These are phyloP conservation scores for Melanomma pulvis-pyrius DNA, from an alignment of 495 filamentous ascomycete species.

Conservation along the genomic window DNA sequence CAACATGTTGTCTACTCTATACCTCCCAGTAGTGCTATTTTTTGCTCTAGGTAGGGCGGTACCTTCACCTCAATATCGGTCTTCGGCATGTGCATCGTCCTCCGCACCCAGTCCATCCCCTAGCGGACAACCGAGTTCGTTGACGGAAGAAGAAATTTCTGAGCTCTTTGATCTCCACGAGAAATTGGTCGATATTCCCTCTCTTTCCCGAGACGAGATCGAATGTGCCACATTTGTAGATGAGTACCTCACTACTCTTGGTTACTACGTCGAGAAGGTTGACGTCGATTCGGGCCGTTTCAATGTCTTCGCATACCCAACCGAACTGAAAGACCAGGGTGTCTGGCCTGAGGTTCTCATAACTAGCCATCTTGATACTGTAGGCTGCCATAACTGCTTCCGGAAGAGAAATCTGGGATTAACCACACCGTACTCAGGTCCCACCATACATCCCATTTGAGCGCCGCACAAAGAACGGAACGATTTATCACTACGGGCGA, in stretches of 20 bases:
- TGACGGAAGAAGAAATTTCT: too few relatives aligned
- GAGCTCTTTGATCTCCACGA: slow-evolving; percentile 77
- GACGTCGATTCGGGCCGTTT: slow-evolving; percentile 53
- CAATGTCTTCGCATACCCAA: slow-evolving; percentile 80
- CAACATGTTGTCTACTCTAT: too few relatives aligned
- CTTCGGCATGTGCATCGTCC: too few relatives aligned
- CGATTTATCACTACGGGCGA: slow-evolving; percentile 66
- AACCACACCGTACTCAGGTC: too few relatives aligned
- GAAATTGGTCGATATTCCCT: slow-evolving; percentile 72
- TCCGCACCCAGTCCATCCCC: too few relatives aligned
- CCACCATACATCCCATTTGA: slow-evolving; percentile 75
- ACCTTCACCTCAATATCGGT: too few relatives aligned
- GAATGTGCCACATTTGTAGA: slow-evolving; percentile 69
- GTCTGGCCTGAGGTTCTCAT: slow-evolving; percentile 74
- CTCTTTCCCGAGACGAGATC: slow-evolving; percentile 74
- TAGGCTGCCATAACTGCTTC: slow-evolving; percentile 18
- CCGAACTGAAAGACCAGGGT: slow-evolving; percentile 51
- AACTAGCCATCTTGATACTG: slow-evolving; percentile 72
- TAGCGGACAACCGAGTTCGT: too few relatives aligned
- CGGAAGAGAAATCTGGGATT: too few relatives aligned
- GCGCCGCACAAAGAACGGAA: too few relatives aligned
- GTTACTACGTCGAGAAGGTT: slow-evolving; percentile 71
- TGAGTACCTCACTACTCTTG: slow-evolving; percentile 58
- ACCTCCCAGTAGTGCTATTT: too few relatives aligned
- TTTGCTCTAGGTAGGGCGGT: too few relatives aligned